Evolutionary conservation across 2,329 filamentous ascomycete species (phyloP), one percentile per base, ranked within the genome.

Genomic region (Pseudohalonectria lignicola): DNA sequence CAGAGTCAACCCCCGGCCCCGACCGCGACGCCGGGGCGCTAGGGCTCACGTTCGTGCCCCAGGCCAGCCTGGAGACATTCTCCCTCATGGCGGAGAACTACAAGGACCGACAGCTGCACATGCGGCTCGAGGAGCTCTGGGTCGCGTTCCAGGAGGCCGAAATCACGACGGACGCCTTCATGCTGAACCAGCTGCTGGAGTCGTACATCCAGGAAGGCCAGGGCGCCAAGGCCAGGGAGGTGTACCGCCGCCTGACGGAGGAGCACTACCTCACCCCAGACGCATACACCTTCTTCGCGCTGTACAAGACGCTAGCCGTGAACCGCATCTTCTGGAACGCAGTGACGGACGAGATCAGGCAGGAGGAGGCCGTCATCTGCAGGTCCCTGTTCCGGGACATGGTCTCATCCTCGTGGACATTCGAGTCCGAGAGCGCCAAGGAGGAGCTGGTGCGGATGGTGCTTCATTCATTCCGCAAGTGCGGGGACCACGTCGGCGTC

Each of bases 111-210:
- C 65, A 70, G 13, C 66, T 80, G 15, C 69, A 77, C 28, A 53
- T 61, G 12, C 69, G 69, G 40, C 67, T 86, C 36, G 61, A 72
- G 34, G 62, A 69, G 37, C 62, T 90, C 4, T 79, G 76, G 57
- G 64, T 72, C 23, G 74, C 75, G 2, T 76, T 86, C 44, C 61
- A 66, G 12, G 62, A 72, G 32, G 74, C 80, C 12, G 70, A 79
- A 44, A 76, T 90, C 43, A 67, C 63, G 39, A 73, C 80, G 2
- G 80, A 85, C 50, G 74, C 77, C 8, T 83, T 80, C 55, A 82
- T 88, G 60, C 76, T 88, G 67, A 92, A 90, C 56, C 81, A 87
- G 51, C 62, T 88, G 17, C 71, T 92, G 19, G 75, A 77, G 42
- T 75, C 77, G 6, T 71, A 79, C 44, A 67, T 82, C 34, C 71